Evolutionary conservation across 352 stramenopile genomes (phyloP).

Genomic region (Globisporangium yorkense): DNA sequence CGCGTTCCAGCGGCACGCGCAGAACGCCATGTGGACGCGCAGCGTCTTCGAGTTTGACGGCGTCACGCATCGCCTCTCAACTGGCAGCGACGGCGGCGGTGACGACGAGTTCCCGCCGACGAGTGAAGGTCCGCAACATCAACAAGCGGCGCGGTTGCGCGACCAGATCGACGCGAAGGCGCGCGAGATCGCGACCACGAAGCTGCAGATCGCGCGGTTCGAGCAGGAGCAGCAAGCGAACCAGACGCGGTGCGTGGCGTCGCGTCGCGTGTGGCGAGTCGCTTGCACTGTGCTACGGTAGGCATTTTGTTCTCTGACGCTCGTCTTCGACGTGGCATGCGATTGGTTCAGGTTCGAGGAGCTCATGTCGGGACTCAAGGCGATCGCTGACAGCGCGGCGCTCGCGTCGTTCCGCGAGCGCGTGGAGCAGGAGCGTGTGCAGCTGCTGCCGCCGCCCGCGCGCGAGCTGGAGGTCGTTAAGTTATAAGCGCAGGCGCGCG

Average conservation of each 20-base stretch:
- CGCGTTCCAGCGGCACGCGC: slow-evolving; percentile 53
- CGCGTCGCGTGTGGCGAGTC: not conserved
- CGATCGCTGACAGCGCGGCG: slow-evolving; percentile 12
- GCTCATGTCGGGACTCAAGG: slow-evolving; percentile 22
- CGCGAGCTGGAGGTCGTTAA: slow-evolving; percentile 39
- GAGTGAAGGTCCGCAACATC: not conserved
- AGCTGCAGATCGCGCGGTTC: slow-evolving; percentile 12
- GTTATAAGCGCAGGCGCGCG: slow-evolving; percentile 25
- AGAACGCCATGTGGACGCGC: slow-evolving; percentile 54
- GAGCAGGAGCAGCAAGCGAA: slow-evolving; percentile 17
- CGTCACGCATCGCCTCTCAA: slow-evolving; percentile 8
- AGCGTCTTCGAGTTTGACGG: slow-evolving; percentile 22
- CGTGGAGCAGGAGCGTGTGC: slow-evolving; percentile 17
- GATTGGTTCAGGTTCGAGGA: slow-evolving; percentile 34
- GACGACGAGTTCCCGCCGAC: not conserved
- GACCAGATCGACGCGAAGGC: slow-evolving; percentile 2
- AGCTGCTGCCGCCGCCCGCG: slow-evolving; percentile 13
- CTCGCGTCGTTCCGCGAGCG: slow-evolving; percentile 20
- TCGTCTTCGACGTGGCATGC: no score
- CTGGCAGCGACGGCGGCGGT: not conserved
- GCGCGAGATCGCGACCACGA: slow-evolving; percentile 12
- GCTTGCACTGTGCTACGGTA: not conserved
- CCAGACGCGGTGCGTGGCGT: slow-evolving; percentile 15
- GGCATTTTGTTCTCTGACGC: not conserved
- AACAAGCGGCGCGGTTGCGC: slow-evolving; percentile 1